Percentiles rank a stretch among this genome's conserved stretches.
phyloP scores from a whole-genome alignment of 345 rosid species.

The Eucalyptus coolabah region DNA sequence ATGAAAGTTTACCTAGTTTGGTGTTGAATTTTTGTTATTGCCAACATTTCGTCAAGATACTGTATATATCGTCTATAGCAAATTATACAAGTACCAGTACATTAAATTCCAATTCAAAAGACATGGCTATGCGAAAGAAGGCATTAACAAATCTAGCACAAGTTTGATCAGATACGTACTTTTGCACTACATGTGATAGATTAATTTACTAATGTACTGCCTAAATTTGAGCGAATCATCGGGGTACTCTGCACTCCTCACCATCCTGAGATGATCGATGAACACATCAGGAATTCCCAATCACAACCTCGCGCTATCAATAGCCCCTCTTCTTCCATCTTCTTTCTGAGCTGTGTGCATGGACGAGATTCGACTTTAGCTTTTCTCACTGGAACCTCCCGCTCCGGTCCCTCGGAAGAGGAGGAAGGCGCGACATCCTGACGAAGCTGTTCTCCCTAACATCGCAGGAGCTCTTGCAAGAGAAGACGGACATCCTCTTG shows the following conservation, averaged over 20 bases:
- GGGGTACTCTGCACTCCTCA: not conserved
- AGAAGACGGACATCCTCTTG: slow-evolving; percentile 10
- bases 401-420: slow-evolving; percentile 22
- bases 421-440: slow-evolving; percentile 21
- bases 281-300: not conserved
- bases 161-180: not conserved
- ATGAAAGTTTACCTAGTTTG: not conserved
- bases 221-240: not conserved
- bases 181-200: not conserved
- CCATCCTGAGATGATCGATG: not conserved
- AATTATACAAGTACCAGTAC: not conserved
- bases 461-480: slow-evolving; percentile 49
- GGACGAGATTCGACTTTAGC: not conserved
- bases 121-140: not conserved
- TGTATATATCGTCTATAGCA: not conserved
- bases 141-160: not conserved
- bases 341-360: not conserved
- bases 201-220: not conserved
- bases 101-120: not conserved
- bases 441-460: slow-evolving; percentile 25
- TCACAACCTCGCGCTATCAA: not conserved
- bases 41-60: not conserved
- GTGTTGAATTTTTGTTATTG: not conserved
- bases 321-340: not conserved
- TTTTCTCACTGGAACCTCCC: not conserved